Percentiles rank a stretch among this genome's conserved stretches.
Conservation (phyloP, 495 filamentous ascomycete species). For the Tricharina praecox region DNA sequence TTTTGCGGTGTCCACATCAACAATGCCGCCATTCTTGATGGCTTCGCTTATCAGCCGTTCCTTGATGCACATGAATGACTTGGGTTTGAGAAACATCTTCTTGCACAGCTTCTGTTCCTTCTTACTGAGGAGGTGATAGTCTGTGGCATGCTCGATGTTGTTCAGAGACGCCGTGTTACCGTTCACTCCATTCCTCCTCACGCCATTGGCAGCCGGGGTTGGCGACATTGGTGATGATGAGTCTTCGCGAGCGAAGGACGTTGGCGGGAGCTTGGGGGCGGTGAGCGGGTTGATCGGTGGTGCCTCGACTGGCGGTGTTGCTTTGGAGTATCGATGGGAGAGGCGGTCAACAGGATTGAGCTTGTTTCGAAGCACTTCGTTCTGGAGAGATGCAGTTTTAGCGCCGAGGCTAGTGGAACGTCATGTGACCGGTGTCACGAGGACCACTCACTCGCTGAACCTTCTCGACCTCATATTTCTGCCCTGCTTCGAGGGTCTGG, state of each 20-base stretch:
- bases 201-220: conserved; percentile 11
- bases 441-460: conserved; percentile 42
- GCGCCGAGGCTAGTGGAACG: background rate
- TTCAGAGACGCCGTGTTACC: conserved; percentile 38
- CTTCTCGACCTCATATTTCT: conserved; percentile 93
- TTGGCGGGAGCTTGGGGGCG: conserved; percentile 18
- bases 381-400: conserved; percentile 12
- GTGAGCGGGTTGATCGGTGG: conserved; percentile 25
- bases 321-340: conserved; percentile 24
- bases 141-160: conserved; percentile 64
- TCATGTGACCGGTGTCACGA: background rate
- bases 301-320: conserved; percentile 25
- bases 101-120: conserved; percentile 79
- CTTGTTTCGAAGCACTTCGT: conserved; percentile 23
- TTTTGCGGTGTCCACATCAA: conserved; percentile 83
- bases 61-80: conserved; percentile 89
- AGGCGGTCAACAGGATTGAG: conserved; percentile 22
- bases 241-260: conserved; percentile 19
- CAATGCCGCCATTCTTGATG: conserved; percentile 61
- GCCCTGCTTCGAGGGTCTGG: conserved; percentile 63
- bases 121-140: conserved; percentile 67
- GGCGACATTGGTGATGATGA: conserved; percentile 20
- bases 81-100: conserved; percentile 64
- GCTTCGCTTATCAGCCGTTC: conserved; percentile 75
- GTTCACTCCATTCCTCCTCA: conserved; percentile 24